Evolutionary conservation across 2,329 filamentous ascomycete genomes (phyloP), one percentile per base, ranked within the genome.

Genomic region (Aureobasidium namibiae): DNA sequence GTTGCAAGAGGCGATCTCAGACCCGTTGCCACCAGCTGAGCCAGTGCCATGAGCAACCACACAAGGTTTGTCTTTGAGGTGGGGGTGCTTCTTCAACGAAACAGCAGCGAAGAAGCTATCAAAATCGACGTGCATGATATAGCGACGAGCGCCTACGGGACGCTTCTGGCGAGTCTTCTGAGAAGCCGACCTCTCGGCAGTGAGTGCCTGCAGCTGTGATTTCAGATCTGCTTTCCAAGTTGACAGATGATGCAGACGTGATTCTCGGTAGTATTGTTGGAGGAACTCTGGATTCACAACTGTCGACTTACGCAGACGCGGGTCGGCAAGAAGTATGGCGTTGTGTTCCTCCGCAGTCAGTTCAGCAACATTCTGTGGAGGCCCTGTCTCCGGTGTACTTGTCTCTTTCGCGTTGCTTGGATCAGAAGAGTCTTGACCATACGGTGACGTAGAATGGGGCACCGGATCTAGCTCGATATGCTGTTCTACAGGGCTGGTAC

Each of bases 71-170:
- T 89, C 85, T 39, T 79, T 76, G 61, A 83, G 86, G 21, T 95
- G 84, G 0, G 92, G 91, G 24, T 85, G 80, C 57, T 85, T 88
- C 66, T 91, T 90, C 18, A 88, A 73, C 0, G 94, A 96, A 0
- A 99, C 90, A 0, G 95, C 90, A 61, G 92, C 96, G 73, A 99
- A 99, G 75, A 99, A 99, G 72, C 91, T 94, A 74, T 99, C 95
- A 71, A 99, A 99, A 69, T 99, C 94, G 31, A 99, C 90, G 67
- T 99, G 94, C 68, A 99, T 82, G 56, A 99, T 81, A 67, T 97
- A 99, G 53, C 88, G 78, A 61, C 92, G 81, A 3, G 85, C 75
- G 0, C 87, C 88, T 13, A 81, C 77, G 26, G 79, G 78, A 42
- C 79, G 78, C 66, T 85, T 81, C 60, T 76, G 76, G 78, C 65